Evolutionary conservation across 441 rosid species (phyloP).

Genomic region (Brassica hybrid): DNA sequence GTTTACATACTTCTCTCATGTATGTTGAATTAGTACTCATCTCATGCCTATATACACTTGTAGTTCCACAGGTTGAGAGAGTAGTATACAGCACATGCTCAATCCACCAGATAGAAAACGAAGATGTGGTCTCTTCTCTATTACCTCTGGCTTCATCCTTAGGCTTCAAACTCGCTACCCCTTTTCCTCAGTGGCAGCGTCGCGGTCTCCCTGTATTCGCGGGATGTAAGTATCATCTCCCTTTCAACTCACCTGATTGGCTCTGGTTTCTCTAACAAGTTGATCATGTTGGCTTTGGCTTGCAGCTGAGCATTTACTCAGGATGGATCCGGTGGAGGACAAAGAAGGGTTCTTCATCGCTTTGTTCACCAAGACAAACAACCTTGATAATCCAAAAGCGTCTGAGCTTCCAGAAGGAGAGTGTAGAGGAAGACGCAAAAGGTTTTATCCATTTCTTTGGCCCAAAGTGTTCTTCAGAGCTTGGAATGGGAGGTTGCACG

Average conservation of each 20-base stretch:
- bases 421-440: constrained; percentile 4
- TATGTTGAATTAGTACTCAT: neutral
- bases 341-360: constrained; percentile 94
- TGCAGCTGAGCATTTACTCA: constrained; percentile 72
- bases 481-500: constrained; percentile 14
- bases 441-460: constrained; percentile 38
- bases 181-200: constrained; percentile 75
- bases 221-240: constrained; percentile 61
- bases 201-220: constrained; percentile 79
- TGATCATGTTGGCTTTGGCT: constrained; percentile 26
- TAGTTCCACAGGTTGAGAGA: constrained; percentile 88
- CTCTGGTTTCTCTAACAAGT: neutral
- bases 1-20: too few species aligned
- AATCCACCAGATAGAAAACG: constrained; percentile 80
- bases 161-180: constrained; percentile 67
- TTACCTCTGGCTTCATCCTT: constrained; percentile 64
- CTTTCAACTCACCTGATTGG: neutral
- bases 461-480: constrained; percentile 44
- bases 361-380: constrained; percentile 49
- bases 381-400: neutral
- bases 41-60: constrained; percentile 17
- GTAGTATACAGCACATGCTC: constrained; percentile 95
- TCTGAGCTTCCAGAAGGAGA: constrained; percentile 13
- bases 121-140: constrained; percentile 74
- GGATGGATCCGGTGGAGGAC: constrained; percentile 77